Conservation (phyloP, 768 basidiomycete genomes). For the Suillus subluteus region DNA sequence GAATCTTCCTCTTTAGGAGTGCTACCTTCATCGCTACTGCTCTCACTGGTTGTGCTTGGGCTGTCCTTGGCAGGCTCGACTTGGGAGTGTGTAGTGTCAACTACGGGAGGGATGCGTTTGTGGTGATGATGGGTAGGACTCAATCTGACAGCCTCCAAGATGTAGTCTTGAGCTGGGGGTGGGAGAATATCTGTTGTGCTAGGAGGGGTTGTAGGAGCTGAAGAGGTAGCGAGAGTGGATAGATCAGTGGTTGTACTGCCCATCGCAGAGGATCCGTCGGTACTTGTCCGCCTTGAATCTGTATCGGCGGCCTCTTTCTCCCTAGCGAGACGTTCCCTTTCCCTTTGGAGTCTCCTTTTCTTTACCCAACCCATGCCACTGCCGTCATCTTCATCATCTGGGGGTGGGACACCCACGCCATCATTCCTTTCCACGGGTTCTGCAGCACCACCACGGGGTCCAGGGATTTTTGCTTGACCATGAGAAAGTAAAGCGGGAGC, state of each 20-base stretch:
- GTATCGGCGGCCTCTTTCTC: conserved; percentile 20
- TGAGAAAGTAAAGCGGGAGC: not conserved
- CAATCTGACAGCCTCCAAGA: conserved; percentile 30
- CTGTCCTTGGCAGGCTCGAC: not conserved
- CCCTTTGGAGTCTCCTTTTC: conserved; percentile 61
- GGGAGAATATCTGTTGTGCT: not conserved
- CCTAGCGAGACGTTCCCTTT: conserved; percentile 45
- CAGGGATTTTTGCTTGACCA: conserved; percentile 21
- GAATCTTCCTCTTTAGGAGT: conserved; percentile 15
- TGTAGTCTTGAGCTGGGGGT: conserved; percentile 3
- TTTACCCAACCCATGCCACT: conserved; percentile 88
- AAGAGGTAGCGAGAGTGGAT: conserved; percentile 4
- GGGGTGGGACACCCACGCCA: conserved; percentile 19
- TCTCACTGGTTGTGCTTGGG: conserved; percentile 1
- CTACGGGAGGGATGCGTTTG: not conserved
- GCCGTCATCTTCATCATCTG: conserved; percentile 71
- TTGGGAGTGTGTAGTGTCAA: not conserved
- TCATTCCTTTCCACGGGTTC: conserved; percentile 38
- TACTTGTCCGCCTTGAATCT: conserved; percentile 1
- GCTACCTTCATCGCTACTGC: conserved; percentile 17
- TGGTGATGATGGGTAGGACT: conserved; percentile 17
- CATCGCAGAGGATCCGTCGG: not conserved
- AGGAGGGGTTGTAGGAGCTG: conserved; percentile 1
- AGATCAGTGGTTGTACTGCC: conserved; percentile 11
- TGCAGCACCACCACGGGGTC: conserved; percentile 26